Evolutionary conservation across 225 moss, liverwort and hornwort genomes (phyloP), one percentile per base, ranked within the genome.

Genomic region (Thuidium tamariscinum): DNA sequence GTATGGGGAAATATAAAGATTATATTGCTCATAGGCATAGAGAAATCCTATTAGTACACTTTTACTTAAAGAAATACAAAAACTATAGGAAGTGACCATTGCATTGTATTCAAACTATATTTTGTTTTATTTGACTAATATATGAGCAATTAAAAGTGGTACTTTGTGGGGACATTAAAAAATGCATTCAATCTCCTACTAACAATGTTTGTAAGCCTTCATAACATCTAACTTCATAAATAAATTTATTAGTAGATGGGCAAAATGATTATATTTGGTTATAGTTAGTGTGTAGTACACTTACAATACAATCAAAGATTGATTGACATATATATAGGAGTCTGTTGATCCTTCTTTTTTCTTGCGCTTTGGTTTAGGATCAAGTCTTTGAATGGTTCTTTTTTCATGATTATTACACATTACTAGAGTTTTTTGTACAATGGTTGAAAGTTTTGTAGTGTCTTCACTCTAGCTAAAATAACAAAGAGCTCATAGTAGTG

Each of bases 291-390:
- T 48, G 11, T 48, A 18, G 7, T 21, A 34, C 13, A 21, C n/a
- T n/a, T n/a, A n/a, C n/a, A n/a, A n/a, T n/a, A n/a, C n/a, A n/a
- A 49, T 18, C 18, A 72, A 30, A 46, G 30, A 30, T 30, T 32
- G 11, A 11, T 0, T 46, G 0, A 30, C 6, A 0, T 7, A 0
- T 30, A 16, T 3, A n/a, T 44, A 10, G 27, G 10, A 0, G 16
- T 71, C 2, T 71, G 29, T 46, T 0, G 2, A 44, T 2, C 5
- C 17, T 17, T 72, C 2, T 29, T 71, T 46, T 9, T 17, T 10
- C 6, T 1, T 3, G 1, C 1, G 1, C 3, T 71, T 46, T 29
- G 11, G 11, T 29, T 72, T 46, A 1, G 30, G 6, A 17, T 46
- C 1, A 46, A 0, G 3, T 44, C 46, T 29, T 46, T 46, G 29